A percentile compares a stretch with the other conserved stretches of the same genome.
phyloP scores from a whole-genome alignment of 768 basidiomycete genomes.

The Suillus tomentosus region DNA sequence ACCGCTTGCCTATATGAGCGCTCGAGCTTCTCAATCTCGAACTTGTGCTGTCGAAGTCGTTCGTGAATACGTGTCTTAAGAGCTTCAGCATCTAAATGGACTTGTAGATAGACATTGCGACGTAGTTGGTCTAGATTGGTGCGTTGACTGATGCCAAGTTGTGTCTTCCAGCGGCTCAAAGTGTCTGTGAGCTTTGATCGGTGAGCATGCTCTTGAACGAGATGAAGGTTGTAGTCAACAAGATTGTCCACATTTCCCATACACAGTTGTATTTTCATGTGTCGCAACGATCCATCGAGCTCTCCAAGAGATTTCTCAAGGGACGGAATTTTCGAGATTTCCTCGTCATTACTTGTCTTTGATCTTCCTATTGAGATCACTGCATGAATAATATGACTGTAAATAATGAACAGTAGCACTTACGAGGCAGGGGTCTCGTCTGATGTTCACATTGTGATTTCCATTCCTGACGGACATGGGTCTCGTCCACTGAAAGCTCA shows the following conservation, averaged over 20 bases:
- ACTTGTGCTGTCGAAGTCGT: not conserved
- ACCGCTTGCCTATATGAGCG: not conserved
- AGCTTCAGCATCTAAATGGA: not conserved
- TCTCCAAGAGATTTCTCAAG: not conserved
- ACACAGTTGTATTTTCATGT: not conserved
- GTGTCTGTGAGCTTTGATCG: not conserved
- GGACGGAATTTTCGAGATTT: not conserved
- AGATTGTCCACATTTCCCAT: not conserved
- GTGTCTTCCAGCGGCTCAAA: not conserved
- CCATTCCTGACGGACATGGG: constrained; percentile 13
- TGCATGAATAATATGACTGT: not conserved
- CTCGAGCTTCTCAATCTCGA: not conserved
- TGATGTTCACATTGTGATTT: constrained; percentile 5
- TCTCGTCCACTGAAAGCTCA: not conserved
- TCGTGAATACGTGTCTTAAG: not conserved
- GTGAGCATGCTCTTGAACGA: not conserved
- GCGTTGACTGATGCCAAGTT: not conserved
- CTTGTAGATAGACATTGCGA: not conserved
- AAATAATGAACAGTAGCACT: not conserved
- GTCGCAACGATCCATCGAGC: not conserved
- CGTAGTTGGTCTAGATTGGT: not conserved
- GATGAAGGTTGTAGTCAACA: not conserved
- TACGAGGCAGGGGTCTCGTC: constrained; percentile 7
- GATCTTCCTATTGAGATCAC: not conserved
- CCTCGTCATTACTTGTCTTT: not conserved